Evolutionary conservation across 352 stramenopile genomes (phyloP).

Genomic region (Thalassiosira hispida): DNA sequence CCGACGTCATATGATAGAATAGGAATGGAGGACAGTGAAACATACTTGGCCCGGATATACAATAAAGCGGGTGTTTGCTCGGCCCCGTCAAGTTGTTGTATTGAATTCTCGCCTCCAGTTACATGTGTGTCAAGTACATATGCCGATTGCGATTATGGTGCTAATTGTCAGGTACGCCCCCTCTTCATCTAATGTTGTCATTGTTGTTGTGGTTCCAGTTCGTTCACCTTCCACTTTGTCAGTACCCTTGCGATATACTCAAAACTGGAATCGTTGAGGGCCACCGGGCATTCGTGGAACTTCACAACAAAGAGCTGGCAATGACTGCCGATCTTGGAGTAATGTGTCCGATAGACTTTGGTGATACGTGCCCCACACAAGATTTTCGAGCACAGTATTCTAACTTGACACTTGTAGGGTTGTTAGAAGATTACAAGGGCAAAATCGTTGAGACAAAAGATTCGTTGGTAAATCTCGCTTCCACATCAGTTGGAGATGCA

Average conservation of each 20-base stretch:
- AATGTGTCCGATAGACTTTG: constrained; percentile 32
- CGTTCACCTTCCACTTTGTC: too few relatives aligned
- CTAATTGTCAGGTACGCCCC: too few relatives aligned
- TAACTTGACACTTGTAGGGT: constrained; percentile 49
- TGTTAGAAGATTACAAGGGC: constrained; percentile 43
- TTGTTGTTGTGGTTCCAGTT: too few relatives aligned
- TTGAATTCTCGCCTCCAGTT: constrained; percentile 8
- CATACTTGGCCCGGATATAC: constrained; percentile 58
- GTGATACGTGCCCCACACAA: constrained; percentile 41
- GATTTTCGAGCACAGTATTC: constrained; percentile 39
- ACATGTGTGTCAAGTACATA: constrained; percentile 36
- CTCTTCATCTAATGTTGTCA: too few relatives aligned
- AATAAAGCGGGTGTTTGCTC: constrained; percentile 50
- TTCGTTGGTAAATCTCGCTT: constrained; percentile 53
- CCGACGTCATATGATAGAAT: constrained; percentile 35
- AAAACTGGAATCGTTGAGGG: constrained; percentile 44
- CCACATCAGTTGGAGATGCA: constrained; percentile 60
- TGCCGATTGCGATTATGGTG: constrained; percentile 52
- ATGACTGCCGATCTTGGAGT: constrained; percentile 62
- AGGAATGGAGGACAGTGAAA: constrained; percentile 24
- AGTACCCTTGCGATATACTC: constrained; percentile 45
- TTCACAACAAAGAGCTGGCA: constrained; percentile 36
- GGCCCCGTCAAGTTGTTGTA: constrained; percentile 37
- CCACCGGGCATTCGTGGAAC: constrained; percentile 29
- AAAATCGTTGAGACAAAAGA: constrained; percentile 52